phyloP scores from a whole-genome alignment of 2,329 filamentous ascomycete genomes.

The Pestalotiopsis sp. region DNA sequence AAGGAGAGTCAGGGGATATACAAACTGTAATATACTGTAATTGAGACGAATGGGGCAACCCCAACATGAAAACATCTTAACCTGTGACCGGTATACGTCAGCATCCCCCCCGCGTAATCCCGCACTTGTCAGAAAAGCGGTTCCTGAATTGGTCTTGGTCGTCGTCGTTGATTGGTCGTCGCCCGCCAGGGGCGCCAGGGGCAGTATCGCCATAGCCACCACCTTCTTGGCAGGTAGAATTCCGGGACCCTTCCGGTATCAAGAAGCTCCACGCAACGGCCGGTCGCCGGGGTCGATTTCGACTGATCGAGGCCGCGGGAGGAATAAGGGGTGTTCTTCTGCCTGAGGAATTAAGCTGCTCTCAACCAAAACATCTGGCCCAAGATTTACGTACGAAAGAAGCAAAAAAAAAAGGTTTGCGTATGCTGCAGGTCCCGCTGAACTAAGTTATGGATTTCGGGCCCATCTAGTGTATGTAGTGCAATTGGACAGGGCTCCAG shows the following conservation, averaged over 20 bases:
- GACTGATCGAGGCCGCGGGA: background rate
- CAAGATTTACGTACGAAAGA: background rate
- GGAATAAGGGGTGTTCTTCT: background rate
- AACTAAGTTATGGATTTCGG: background rate
- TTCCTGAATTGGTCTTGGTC: background rate
- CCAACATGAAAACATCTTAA: background rate
- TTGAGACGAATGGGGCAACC: background rate
- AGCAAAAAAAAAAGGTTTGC: background rate
- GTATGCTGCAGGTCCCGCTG: background rate
- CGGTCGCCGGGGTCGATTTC: background rate
- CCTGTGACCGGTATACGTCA: background rate
- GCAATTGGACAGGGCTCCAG: background rate
- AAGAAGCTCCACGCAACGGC: background rate
- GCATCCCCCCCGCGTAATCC: background rate
- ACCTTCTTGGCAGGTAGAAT: background rate
- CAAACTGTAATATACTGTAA: background rate
- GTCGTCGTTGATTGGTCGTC: background rate
- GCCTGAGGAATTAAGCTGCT: background rate
- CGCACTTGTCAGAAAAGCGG: background rate
- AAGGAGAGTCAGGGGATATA: background rate
- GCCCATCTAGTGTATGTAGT: background rate
- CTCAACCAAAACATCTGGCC: background rate
- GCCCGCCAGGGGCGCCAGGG: background rate
- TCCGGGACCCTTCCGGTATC: background rate
- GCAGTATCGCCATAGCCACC: background rate